Base-by-base conservation (phyloP, 306 rosid genomes). In the Prunus mira region DNA sequence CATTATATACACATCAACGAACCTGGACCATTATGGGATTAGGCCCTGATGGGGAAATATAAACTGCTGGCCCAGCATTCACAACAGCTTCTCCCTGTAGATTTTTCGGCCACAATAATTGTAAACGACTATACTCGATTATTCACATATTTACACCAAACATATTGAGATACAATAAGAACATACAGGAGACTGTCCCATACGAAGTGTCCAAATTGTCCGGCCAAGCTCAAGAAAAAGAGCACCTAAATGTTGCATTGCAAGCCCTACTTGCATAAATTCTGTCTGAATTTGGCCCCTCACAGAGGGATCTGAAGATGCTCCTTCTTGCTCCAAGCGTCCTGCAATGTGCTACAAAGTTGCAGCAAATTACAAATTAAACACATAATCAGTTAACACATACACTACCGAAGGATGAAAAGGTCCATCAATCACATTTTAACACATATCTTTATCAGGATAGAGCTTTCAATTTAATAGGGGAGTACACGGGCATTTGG, bases 1-100 rank as follows among this genome's bases (percentile, higher is more conserved):
- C 69, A 15, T 66, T 24, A 73, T 20, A 66, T 63, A 74, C 20
- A 60, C 56, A 79, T 71, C 69, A 76, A 76, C 96, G 69, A 83
- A 96, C 99, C 99, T 96, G 99, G 81, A 85, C 99, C 99, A 96
- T 92, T 61, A 96, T 84, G 67, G 99, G 98, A 87, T 92, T 96
- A 66, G 99, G 99, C 68, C 99, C 99, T 63, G 89, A 82, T 34
- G 98, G 93, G 66, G 99, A 96, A 62, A 96, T 88, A 79, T 96
- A 96, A 79, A 96, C 96, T 60, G 99, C 93, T 28, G 99, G 99
- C 79, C 99, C 99, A 77, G 98, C 84, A 78, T 96, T 96, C 75
- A 96, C 88, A 69, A 71, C 85, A 58, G 89, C 86, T 82, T 91
- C 93, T 54, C 85, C 99, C 99, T 96, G 93, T 81, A 88, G 58